Evolutionary conservation across 2,329 filamentous ascomycete species (phyloP), one percentile per base, ranked within the genome.

Genomic region (Bipolaris oryzae): DNA sequence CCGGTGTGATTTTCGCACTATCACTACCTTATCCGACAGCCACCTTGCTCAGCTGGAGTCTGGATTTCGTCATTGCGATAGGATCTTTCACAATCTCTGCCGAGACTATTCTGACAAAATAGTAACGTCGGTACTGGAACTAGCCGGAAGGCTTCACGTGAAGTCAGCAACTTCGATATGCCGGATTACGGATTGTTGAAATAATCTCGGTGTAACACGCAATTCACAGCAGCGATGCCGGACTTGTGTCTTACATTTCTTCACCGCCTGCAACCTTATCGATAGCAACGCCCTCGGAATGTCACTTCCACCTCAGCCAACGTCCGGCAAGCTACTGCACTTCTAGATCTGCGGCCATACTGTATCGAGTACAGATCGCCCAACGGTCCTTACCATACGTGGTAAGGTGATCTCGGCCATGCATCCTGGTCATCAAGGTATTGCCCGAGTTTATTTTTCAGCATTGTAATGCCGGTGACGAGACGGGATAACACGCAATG

Each of bases 341-440:
- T 52, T 46, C 21, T 52, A 41, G 50, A 54, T 50, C 20, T 21
- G 5, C 50, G 3, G 9, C 57, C 51, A 67, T 38, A 21, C 57
- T 39, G 2, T 2, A 49, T 43, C 3, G 15, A 46, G 64, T 20
- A 44, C 57, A 50, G 47, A 47, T 20, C 15, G 3, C 18, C 5
- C 15, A 35, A 25, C 20, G 23, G 50, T 53, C 50, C 33, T 38
- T 60, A 33, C 48, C 48, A 10, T 3, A 37, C 33, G 18, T 16
- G 39, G 63, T 15, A 61, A 63, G 51, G 63, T 37, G 37, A 15
- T 33, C 55, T 60, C 55, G 55, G 53, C 37, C 58, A 60, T 23
- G 57, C 62, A 58, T 55, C 56, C 55, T 61, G 59, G 54, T 62
- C 53, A 64, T 60, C 58, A 60, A 54, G 62, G 62, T 62, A 49